Evolutionary conservation across 257 asterid species (phyloP).

Genomic region (Lavandula angustifolia): DNA sequence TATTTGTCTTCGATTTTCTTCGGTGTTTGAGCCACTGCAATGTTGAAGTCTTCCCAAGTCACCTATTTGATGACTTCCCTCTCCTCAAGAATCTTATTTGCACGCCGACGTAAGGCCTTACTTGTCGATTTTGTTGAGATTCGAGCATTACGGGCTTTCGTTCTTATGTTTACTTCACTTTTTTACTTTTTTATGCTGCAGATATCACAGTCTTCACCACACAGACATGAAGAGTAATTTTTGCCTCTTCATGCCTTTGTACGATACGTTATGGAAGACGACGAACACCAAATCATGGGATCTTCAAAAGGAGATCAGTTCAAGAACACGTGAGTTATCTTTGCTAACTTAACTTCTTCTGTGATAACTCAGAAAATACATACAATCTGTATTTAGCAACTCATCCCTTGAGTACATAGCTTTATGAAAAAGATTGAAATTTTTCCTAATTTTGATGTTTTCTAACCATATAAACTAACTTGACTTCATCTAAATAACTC

Average conservation of each 20-base stretch:
- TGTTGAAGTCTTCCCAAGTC: constrained; percentile 74
- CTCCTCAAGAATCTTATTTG: constrained; percentile 59
- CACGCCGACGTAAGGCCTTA: constrained; percentile 46
- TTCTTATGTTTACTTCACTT: too few species aligned
- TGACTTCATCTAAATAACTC: too few species aligned
- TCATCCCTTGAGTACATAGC: too few species aligned
- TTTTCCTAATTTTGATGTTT: too few species aligned
- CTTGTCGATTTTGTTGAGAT: too few species aligned
- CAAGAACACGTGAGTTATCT: too few species aligned
- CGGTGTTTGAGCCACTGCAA: constrained; percentile 87
- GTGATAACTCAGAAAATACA: too few species aligned
- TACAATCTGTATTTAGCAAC: too few species aligned
- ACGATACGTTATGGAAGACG: not conserved
- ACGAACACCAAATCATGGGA: not conserved
- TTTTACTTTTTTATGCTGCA: not conserved
- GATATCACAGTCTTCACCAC: not conserved
- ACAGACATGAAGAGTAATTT: not conserved
- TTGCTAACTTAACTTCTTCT: too few species aligned
- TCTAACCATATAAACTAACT: too few species aligned
- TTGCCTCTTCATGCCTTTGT: not conserved
- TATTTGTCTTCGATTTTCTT: constrained; percentile 62
- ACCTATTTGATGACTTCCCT: constrained; percentile 57
- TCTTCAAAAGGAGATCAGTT: not conserved
- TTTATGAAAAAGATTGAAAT: too few species aligned
- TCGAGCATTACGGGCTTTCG: too few species aligned